Evolutionary conservation across 2,329 filamentous ascomycete species (phyloP).

Genomic region (Golovinomyces cichoracearum): DNA sequence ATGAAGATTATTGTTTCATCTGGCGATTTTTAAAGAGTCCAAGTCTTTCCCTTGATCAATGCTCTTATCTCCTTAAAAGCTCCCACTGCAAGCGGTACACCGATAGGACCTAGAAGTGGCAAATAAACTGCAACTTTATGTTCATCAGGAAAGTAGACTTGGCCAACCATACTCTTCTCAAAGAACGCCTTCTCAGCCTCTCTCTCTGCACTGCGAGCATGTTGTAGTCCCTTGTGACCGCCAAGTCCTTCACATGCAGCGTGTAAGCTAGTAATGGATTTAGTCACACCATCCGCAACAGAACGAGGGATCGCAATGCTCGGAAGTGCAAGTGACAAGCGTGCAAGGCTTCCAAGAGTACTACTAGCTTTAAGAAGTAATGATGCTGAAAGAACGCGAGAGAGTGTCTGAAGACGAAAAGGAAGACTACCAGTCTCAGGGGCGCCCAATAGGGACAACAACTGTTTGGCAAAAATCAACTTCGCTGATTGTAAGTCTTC

Average conservation of each 20-base stretch:
- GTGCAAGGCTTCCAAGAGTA: slow-evolving; percentile 74
- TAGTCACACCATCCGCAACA: slow-evolving; percentile 64
- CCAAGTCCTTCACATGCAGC: slow-evolving; percentile 49
- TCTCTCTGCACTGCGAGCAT: slow-evolving; percentile 61
- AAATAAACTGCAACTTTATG: slow-evolving; percentile 94
- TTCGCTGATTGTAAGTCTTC: slow-evolving; percentile 53
- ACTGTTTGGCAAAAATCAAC: slow-evolving; percentile 70
- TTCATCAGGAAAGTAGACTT: slow-evolving; percentile 95
- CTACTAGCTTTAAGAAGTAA: slow-evolving; percentile 74
- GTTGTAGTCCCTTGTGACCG: slow-evolving; percentile 39
- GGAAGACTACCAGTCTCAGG: slow-evolving; percentile 64
- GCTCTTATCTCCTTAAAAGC: slow-evolving; percentile 52
- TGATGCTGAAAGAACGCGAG: slow-evolving; percentile 62
- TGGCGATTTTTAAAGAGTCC: background rate
- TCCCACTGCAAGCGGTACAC: slow-evolving; percentile 67
- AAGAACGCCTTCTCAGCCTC: slow-evolving; percentile 91
- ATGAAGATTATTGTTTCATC: too few relatives aligned
- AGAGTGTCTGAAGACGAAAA: slow-evolving; percentile 58
- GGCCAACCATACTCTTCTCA: slow-evolving; percentile 95
- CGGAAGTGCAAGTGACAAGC: slow-evolving; percentile 56
- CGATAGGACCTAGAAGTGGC: slow-evolving; percentile 68
- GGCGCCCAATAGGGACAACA: slow-evolving; percentile 66
- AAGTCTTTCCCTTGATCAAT: slow-evolving; percentile 12
- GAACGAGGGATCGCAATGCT: slow-evolving; percentile 75
- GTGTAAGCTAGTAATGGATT: slow-evolving; percentile 52